These are phyloP conservation scores for Simplicillium aogashimaense DNA, from an alignment of 2,329 filamentous ascomycete species.

Conservation along the genomic window DNA sequence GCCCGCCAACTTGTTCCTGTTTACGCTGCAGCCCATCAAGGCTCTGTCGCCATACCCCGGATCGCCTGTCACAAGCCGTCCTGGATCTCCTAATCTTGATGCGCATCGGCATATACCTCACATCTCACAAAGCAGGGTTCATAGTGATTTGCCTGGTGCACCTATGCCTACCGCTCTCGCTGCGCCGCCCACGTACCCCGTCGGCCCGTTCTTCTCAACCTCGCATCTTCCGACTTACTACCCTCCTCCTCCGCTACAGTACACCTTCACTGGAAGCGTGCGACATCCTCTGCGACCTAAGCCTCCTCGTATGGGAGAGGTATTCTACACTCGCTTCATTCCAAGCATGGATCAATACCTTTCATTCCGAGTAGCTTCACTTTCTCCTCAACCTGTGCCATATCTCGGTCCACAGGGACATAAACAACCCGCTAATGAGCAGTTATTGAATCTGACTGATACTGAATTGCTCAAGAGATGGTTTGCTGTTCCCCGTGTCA, in stretches of 20 bases:
- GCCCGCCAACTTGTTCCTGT: slow-evolving; percentile 77
- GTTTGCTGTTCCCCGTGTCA: slow-evolving; percentile 80
- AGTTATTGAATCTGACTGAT: slow-evolving; percentile 39
- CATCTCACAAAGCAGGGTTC: slow-evolving; percentile 11
- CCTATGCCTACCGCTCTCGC: slow-evolving; percentile 23
- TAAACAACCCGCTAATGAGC: slow-evolving; percentile 25
- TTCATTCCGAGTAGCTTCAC: slow-evolving; percentile 75
- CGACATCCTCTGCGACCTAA: slow-evolving; percentile 83
- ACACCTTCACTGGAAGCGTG: slow-evolving; percentile 65
- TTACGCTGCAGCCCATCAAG: slow-evolving; percentile 59
- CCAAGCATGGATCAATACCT: slow-evolving; percentile 76
- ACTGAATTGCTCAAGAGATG: slow-evolving; percentile 63
- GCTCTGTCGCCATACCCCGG: slow-evolving; percentile 27
- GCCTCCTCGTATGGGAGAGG: slow-evolving; percentile 79
- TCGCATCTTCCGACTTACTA: slow-evolving; percentile 88
- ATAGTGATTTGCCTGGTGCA: slow-evolving; percentile 27
- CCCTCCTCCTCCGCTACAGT: slow-evolving; percentile 73
- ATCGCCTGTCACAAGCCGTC: slow-evolving; percentile 43
- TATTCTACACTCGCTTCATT: slow-evolving; percentile 82
- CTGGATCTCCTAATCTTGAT: slow-evolving; percentile 36
- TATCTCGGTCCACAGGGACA: slow-evolving; percentile 50
- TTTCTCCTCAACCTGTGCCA: slow-evolving; percentile 52
- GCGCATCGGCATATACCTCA: slow-evolving; percentile 12
- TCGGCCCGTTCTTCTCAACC: slow-evolving; percentile 68
- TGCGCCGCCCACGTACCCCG: slow-evolving; percentile 26